Evolutionary conservation across 2,329 filamentous ascomycete genomes (phyloP), one percentile per base, ranked within the genome.

Genomic region (Diaporthe citriasiana): DNA sequence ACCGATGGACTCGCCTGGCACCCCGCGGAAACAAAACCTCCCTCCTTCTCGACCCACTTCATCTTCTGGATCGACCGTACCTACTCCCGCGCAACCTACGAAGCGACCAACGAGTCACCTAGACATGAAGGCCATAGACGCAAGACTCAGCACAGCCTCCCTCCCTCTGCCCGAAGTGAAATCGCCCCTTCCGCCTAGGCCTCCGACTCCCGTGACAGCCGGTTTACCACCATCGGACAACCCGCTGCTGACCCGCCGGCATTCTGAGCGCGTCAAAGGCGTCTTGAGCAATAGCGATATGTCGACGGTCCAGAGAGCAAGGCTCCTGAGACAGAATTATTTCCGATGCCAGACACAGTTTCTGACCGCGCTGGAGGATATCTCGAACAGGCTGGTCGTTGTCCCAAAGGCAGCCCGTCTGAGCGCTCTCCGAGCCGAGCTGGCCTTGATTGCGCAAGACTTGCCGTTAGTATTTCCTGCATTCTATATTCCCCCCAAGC

Each of bases 261-360:
- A 93, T 82, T 90, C 92, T 3, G 91, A 92, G 78, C 84, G 89
- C 74, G 81, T 87, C 69, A 90, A 92, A 77, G 87, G 88, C 7
- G 83, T 89, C 7, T 81, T 91, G 17, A 90, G 85, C 22, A 87
- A 91, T 2, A 88, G 87, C n/a, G 89, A 93, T 30, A 84, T 96
- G 79, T 90, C 91, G 1, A 81, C 85, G 6, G 83, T 86, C 15
- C 93, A 95, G 80, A 94, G 94, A 81, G 89, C 91, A n/a, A 91
- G 91, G 65, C 83, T 95, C 13, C 81, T 97, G 75, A 87, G 93
- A 72, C 93, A 95, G 74, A 94, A 97, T 81, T 97, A 97, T 82
- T 97, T 96, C 80, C 88, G 93, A 70, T 94, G 91, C 75, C 89
- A 97, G 82, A 95, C 93, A 0, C 93, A 94, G 77, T 95, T 97